These are phyloP conservation scores for Saturnispora ahearnii DNA, from an alignment of 805 yeast species.

Conservation along the genomic window DNA sequence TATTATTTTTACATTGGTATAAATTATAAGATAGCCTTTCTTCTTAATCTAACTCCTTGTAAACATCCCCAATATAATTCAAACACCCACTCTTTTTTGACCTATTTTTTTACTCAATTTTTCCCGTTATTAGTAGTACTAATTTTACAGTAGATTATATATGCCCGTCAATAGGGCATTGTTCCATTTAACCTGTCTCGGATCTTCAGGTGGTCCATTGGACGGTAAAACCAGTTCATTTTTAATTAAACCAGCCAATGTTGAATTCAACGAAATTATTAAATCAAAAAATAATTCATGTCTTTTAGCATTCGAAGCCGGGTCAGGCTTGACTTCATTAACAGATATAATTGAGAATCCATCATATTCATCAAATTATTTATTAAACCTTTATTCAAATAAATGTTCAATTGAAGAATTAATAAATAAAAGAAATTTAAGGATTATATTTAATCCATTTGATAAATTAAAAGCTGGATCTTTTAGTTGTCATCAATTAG, in stretches of 20 bases:
- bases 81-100: too few species aligned
- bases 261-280: slow-evolving; percentile 31
- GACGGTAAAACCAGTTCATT: slow-evolving; percentile 63
- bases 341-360: slow-evolving; percentile 27
- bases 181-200: slow-evolving; percentile 45
- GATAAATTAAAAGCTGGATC: neutral
- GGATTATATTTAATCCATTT: neutral
- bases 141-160: neutral
- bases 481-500: neutral
- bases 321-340: slow-evolving; percentile 56
- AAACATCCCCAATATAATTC: too few species aligned
- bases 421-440: neutral
- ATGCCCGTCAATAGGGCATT: neutral
- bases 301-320: slow-evolving; percentile 67
- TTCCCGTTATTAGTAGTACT: too few species aligned
- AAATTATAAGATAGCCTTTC: too few species aligned
- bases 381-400: slow-evolving; percentile 14
- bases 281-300: slow-evolving; percentile 22
- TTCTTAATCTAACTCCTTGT: too few species aligned
- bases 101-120: too few species aligned
- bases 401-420: neutral
- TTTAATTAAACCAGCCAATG: slow-evolving; percentile 46
- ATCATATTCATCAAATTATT: slow-evolving; percentile 1
- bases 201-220: slow-evolving; percentile 80
- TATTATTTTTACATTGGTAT: too few species aligned